Conservation (phyloP, 192 early-diverging fungal genomes). For the Radiomyces spectabilis region DNA sequence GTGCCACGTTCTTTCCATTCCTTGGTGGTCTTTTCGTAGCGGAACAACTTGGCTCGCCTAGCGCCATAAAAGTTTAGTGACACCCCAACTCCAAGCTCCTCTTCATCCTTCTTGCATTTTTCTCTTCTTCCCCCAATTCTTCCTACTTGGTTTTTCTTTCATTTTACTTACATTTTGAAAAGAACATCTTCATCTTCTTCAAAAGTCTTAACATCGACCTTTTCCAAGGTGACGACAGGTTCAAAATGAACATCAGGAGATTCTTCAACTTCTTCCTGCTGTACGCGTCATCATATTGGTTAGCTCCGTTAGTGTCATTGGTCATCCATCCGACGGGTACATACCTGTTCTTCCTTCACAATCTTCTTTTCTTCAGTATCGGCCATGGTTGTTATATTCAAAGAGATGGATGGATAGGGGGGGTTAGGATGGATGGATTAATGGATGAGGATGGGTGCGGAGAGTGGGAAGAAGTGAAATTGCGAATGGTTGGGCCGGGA, state of each 20-base stretch:
- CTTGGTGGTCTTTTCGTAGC: slow-evolving; percentile 82
- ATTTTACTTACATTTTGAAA: slow-evolving; percentile 75
- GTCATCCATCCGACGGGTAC: background rate
- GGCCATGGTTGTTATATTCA: slow-evolving; percentile 22
- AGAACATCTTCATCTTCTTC: slow-evolving; percentile 92
- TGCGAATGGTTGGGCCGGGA: too few species aligned
- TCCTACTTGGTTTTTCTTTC: background rate
- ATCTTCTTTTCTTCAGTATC: slow-evolving; percentile 33
- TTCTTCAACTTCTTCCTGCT: slow-evolving; percentile 69
- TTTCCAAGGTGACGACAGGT: slow-evolving; percentile 88
- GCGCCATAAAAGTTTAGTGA: too few species aligned
- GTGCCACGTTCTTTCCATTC: slow-evolving; percentile 99
- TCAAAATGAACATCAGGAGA: slow-evolving; percentile 93
- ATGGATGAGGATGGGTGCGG: too few species aligned
- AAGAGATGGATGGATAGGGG: too few species aligned
- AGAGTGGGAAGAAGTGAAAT: too few species aligned
- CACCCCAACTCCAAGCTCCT: too few species aligned
- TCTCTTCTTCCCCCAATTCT: background rate
- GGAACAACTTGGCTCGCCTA: slow-evolving; percentile 96
- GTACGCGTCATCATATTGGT: slow-evolving; percentile 1
- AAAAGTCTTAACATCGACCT: slow-evolving; percentile 88
- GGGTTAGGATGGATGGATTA: too few species aligned
- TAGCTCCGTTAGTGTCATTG: background rate
- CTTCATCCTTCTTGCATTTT: too few species aligned
- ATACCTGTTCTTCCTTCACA: slow-evolving; percentile 23